A percentile compares a stretch with the other conserved stretches of the same genome.
phyloP scores from a whole-genome alignment of 352 stramenopile genomes.

The Globisporangium perplexum region DNA sequence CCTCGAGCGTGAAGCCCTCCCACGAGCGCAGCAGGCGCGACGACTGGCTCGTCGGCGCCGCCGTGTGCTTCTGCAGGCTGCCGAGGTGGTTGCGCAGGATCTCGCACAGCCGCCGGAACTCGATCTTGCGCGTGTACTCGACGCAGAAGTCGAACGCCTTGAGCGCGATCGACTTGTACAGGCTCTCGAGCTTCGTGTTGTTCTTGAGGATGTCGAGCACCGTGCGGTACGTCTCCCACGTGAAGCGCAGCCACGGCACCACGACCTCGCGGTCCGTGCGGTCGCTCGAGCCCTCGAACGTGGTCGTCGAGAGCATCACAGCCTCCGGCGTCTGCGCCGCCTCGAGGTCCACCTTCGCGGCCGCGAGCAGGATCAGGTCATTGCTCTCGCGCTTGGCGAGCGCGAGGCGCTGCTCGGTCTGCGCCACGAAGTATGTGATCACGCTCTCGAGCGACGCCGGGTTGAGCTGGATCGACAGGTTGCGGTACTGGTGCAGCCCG shows the following conservation, averaged over 20 bases:
- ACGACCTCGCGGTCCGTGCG: constrained; percentile 94
- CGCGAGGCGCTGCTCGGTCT: constrained; percentile 86
- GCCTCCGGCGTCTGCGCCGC: constrained; percentile 92
- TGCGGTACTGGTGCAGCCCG: constrained; percentile 97
- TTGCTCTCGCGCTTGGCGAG: constrained; percentile 84
- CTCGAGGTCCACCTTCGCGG: constrained; percentile 87
- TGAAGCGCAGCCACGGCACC: constrained; percentile 92
- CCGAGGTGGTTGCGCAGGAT: constrained; percentile 96
- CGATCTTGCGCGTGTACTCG: constrained; percentile 90
- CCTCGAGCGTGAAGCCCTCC: constrained; percentile 95
- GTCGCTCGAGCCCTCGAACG: constrained; percentile 92
- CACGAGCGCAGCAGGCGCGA: constrained; percentile 90
- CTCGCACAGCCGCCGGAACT: constrained; percentile 96
- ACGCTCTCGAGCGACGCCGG: constrained; percentile 94
- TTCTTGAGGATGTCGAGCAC: constrained; percentile 97
- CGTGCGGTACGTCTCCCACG: constrained; percentile 98
- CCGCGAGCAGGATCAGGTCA: constrained; percentile 73
- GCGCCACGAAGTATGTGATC: constrained; percentile 90
- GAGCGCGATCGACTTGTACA: constrained; percentile 76
- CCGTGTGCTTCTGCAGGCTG: constrained; percentile 91
- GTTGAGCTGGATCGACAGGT: constrained; percentile 92
- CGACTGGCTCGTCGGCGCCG: constrained; percentile 63
- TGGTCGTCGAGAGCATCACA: constrained; percentile 96
- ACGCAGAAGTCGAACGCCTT: constrained; percentile 83
- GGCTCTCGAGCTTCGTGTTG: constrained; percentile 90